Evolutionary conservation across 169 alveolate genomes (phyloP).

Genomic region (Plasmodium cynomolgi): DNA sequence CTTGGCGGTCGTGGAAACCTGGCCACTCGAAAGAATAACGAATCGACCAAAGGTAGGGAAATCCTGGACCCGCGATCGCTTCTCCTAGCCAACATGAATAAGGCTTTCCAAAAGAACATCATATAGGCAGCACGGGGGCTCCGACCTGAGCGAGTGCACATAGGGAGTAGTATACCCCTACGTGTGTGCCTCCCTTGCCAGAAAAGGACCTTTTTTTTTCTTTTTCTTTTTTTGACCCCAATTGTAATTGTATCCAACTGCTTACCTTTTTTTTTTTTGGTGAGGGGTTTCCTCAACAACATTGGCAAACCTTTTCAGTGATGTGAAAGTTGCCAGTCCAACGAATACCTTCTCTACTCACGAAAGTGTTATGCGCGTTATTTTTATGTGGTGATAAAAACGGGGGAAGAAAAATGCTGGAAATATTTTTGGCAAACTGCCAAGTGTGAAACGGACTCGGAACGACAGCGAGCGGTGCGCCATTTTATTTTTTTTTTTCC

Average conservation of each 20-base stretch:
- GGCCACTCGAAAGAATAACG: neutral
- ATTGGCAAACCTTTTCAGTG: neutral
- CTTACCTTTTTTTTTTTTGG: neutral
- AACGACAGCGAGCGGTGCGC: neutral
- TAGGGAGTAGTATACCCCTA: neutral
- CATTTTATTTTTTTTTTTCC: no score
- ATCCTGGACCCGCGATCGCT: constrained; percentile 61
- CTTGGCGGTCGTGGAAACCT: neutral
- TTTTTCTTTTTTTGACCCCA: neutral
- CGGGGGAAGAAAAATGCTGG: neutral
- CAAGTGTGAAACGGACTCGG: neutral
- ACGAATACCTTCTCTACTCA: neutral
- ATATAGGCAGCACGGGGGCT: neutral
- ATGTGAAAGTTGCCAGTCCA: neutral
- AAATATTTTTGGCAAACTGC: neutral
- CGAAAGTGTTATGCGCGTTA: neutral
- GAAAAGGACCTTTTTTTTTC: neutral
- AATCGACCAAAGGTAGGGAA: constrained; percentile 8
- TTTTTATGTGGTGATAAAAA: neutral
- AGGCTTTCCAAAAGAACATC: constrained; percentile 67
- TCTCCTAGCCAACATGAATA: constrained; percentile 67
- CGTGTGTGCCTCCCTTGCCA: neutral
- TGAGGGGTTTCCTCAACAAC: neutral
- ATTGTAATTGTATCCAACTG: neutral
- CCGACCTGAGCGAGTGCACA: neutral